Percentiles rank a stretch among this genome's conserved stretches.
Conservation (phyloP, 768 basidiomycete species). For the Cytidiella melzeri region DNA sequence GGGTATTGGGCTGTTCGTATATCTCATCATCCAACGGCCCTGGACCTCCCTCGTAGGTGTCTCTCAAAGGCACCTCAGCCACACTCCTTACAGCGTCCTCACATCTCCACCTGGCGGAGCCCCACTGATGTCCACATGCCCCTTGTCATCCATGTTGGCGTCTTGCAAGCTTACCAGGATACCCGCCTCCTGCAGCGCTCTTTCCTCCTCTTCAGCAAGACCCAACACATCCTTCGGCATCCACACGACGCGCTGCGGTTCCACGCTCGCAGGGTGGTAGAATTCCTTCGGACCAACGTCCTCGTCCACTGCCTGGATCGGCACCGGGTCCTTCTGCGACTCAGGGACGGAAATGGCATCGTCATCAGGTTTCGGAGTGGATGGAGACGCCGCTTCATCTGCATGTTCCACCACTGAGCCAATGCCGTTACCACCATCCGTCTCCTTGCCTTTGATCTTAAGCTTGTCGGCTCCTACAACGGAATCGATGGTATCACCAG, state of each 20-base stretch:
- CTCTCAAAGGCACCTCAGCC: neutral
- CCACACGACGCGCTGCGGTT: slow-evolving; percentile 80
- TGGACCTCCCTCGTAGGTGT: too few relatives aligned
- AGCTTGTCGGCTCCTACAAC: too few relatives aligned
- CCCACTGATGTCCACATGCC: slow-evolving; percentile 49
- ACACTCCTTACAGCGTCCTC: slow-evolving; percentile 4
- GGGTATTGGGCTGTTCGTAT: too few relatives aligned
- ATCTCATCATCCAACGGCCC: too few relatives aligned
- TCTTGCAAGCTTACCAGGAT: slow-evolving; percentile 42
- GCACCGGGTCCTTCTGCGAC: slow-evolving; percentile 2
- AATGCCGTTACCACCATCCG: neutral
- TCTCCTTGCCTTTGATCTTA: neutral
- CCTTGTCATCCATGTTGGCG: slow-evolving; percentile 57
- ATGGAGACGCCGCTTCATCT: neutral
- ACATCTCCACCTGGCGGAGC: slow-evolving; percentile 32
- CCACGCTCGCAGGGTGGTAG: slow-evolving; percentile 76
- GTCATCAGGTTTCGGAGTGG: neutral
- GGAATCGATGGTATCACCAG: neutral
- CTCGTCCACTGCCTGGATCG: slow-evolving; percentile 21
- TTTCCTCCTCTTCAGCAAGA: slow-evolving; percentile 58
- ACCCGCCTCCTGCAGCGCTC: slow-evolving; percentile 44
- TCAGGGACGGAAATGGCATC: neutral
- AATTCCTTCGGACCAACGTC: slow-evolving; percentile 51
- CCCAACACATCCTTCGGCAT: slow-evolving; percentile 71
- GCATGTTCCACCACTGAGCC: too few relatives aligned